These are phyloP conservation scores for Xerocomellus dryophilus DNA, from an alignment of 768 basidiomycete genomes.

Conservation along the genomic window DNA sequence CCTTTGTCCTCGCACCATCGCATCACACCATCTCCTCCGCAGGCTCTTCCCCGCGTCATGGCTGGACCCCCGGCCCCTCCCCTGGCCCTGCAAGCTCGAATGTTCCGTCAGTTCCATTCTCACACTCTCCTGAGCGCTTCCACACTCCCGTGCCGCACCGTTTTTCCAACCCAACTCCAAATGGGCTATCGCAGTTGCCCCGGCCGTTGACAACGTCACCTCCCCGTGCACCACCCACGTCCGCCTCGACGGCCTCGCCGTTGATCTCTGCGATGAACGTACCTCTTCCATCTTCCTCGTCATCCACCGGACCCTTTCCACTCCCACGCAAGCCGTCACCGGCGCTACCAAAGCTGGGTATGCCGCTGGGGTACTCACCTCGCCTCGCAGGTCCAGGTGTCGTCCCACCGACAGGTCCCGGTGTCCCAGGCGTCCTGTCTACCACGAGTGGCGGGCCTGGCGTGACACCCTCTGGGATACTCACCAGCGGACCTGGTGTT, in stretches of 20 bases:
- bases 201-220: constrained; percentile 37
- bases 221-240: constrained; percentile 32
- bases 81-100: constrained; percentile 26
- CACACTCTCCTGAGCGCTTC: constrained; percentile 29
- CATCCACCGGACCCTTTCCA: constrained; percentile 19
- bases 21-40: constrained; percentile 36
- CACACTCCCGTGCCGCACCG: constrained; percentile 31
- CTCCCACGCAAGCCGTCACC: constrained; percentile 27
- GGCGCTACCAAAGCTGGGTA: constrained; percentile 27
- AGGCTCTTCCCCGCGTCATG: constrained; percentile 43
- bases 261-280: constrained; percentile 17
- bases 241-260: constrained; percentile 16
- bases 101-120: constrained; percentile 29
- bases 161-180: constrained; percentile 23
- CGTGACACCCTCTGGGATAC: constrained; percentile 23
- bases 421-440: constrained; percentile 27
- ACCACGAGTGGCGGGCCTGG: constrained; percentile 15
- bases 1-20: constrained; percentile 52
- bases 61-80: constrained; percentile 32
- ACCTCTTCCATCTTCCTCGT: constrained; percentile 15
- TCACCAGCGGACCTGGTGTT: constrained; percentile 30
- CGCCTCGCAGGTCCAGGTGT: constrained; percentile 32
- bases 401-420: constrained; percentile 27
- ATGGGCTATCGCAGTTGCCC: constrained; percentile 21
- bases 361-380: constrained; percentile 28